Conservation (phyloP, 2,329 filamentous ascomycete species). For the Dactylellina cionopaga region DNA sequence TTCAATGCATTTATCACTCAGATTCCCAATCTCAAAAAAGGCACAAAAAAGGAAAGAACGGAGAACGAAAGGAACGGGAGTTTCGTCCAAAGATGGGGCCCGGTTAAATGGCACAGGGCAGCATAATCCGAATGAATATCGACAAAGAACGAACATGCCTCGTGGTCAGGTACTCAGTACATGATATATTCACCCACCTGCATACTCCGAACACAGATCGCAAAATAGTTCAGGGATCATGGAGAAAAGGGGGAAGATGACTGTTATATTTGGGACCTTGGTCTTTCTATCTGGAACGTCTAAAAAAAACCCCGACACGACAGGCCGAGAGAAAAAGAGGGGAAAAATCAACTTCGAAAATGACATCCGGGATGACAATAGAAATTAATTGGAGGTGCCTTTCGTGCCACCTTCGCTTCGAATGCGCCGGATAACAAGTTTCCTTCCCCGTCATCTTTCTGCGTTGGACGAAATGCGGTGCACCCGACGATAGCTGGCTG, state of each 20-base stretch:
- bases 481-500: conserved; percentile 8
- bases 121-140: conserved; percentile 37
- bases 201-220: conserved; percentile 46
- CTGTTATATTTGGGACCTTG: neutral
- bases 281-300: conserved; percentile 24
- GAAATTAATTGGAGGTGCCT: too few relatives aligned
- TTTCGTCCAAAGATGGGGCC: conserved; percentile 21
- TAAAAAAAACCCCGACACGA: neutral
- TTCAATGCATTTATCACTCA: conserved; percentile 37
- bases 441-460: conserved; percentile 41
- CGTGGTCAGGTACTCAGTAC: conserved; percentile 23
- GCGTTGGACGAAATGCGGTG: conserved; percentile 30
- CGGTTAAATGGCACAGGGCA: conserved; percentile 37
- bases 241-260: conserved; percentile 43
- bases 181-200: conserved; percentile 51
- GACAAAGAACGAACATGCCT: conserved; percentile 44
- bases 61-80: too few relatives aligned
- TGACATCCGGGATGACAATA: too few relatives aligned
- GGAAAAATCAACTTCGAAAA: neutral
- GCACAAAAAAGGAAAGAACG: neutral
- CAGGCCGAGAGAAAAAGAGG: neutral
- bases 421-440: conserved; percentile 32
- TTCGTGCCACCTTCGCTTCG: conserved; percentile 29
- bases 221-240: conserved; percentile 40
- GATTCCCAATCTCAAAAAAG: conserved; percentile 6